These are phyloP conservation scores for Leccinum fibrillosum DNA, from an alignment of 768 basidiomycete species.

Conservation along the genomic window DNA sequence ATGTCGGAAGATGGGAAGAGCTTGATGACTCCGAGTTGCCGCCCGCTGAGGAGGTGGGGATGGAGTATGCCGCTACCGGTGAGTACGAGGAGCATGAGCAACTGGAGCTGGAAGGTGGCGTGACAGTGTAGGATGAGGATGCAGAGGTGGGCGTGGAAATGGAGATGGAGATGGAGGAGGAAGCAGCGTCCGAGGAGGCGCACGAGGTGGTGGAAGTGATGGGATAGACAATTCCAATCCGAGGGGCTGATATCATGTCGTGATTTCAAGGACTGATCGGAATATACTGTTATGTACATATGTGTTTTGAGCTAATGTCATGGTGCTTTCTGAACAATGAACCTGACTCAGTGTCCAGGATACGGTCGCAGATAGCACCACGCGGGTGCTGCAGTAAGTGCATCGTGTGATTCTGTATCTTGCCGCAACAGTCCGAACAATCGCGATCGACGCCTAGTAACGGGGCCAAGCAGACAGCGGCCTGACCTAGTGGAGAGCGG, in stretches of 20 bases:
- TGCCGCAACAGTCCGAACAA: too few species aligned
- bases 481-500: too few species aligned
- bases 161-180: neutral
- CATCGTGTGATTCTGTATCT: too few species aligned
- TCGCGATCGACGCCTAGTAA: too few species aligned
- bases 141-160: neutral
- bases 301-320: too few species aligned
- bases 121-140: neutral
- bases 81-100: neutral
- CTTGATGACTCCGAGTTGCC: neutral
- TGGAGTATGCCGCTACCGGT: neutral
- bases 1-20: neutral
- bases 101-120: neutral
- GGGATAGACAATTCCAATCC: neutral
- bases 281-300: too few species aligned
- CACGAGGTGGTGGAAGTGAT: neutral
- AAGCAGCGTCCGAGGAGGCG: neutral
- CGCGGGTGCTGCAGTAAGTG: too few species aligned
- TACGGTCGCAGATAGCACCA: too few species aligned
- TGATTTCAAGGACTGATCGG: too few species aligned
- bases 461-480: too few species aligned
- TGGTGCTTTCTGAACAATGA: too few species aligned
- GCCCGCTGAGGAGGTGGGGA: neutral
- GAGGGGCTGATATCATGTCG: neutral
- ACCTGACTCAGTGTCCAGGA: too few species aligned